Evolutionary conservation across 208 protist species (phyloP).

Genomic region (Jaenimonas drosophilae): DNA sequence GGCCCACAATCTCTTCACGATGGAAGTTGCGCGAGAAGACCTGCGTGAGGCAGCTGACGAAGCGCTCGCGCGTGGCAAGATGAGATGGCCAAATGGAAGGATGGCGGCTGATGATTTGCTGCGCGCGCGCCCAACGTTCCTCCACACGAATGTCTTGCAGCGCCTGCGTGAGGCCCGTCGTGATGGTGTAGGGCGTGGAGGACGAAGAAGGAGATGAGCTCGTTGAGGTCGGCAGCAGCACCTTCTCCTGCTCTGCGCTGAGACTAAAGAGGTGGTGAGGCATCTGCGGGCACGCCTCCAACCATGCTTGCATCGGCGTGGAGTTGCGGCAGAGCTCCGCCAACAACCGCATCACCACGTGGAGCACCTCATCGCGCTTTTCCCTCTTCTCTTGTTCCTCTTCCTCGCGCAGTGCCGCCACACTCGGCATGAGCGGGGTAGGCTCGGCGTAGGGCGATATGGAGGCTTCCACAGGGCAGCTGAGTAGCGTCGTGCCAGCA

Average conservation of each 20-base stretch:
- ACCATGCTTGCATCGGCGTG: conserved; percentile 56
- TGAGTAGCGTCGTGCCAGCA: conserved; percentile 58
- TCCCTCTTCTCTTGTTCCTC: too few species aligned
- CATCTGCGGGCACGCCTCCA: conserved; percentile 72
- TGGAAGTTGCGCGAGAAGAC: conserved; percentile 83
- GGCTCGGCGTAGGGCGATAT: conserved; percentile 66
- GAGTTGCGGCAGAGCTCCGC: conserved; percentile 37
- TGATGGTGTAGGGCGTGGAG: neutral
- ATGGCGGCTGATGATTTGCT: conserved; percentile 28
- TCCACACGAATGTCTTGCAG: conserved; percentile 35
- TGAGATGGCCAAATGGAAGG: conserved; percentile 48
- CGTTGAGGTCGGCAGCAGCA: too few species aligned
- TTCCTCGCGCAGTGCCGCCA: conserved; percentile 30
- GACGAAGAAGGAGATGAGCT: neutral
- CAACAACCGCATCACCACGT: conserved; percentile 63
- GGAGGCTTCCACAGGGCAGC: conserved; percentile 38
- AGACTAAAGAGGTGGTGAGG: conserved; percentile 55
- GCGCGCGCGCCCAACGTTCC: conserved; percentile 39
- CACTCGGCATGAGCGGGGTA: conserved; percentile 14
- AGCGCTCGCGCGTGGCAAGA: conserved; percentile 34
- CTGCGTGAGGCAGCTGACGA: conserved; percentile 62
- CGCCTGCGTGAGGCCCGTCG: conserved; percentile 56
- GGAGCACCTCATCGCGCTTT: conserved; percentile 38
- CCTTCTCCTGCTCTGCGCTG: conserved; percentile 8
- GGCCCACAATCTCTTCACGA: conserved; percentile 59